These are phyloP conservation scores for Yamadazyma tumulicola DNA, from an alignment of 805 yeast genomes.

Conservation along the genomic window DNA sequence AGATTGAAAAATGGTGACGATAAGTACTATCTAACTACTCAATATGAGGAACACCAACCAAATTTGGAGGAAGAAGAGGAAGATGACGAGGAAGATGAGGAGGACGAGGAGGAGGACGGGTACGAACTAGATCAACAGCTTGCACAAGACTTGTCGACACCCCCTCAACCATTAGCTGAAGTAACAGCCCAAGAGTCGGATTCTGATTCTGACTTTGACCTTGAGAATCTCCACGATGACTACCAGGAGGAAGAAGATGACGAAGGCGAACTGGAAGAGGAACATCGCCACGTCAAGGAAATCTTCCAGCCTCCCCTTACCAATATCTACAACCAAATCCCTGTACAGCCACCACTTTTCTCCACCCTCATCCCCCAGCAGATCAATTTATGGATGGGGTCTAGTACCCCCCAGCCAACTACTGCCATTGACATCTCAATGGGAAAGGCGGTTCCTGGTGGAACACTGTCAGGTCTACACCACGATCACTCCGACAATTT, in stretches of 20 bases:
- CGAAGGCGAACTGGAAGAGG: slow-evolving; percentile 15
- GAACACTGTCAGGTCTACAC: slow-evolving; percentile 70
- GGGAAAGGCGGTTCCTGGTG: slow-evolving; percentile 49
- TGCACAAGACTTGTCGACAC: not conserved
- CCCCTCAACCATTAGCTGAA: too few species aligned
- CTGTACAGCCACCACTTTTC: slow-evolving; percentile 42
- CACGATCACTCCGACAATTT: slow-evolving; percentile 81
- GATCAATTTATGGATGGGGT: slow-evolving; percentile 72
- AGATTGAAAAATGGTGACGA: slow-evolving; percentile 39
- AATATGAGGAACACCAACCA: slow-evolving; percentile 44
- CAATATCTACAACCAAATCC: slow-evolving; percentile 22
- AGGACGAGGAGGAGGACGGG: slow-evolving; percentile 19
- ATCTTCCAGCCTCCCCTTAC: slow-evolving; percentile 64
- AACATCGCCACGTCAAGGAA: slow-evolving; percentile 38
- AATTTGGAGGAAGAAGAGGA: slow-evolving; percentile 6
- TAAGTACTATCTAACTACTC: slow-evolving; percentile 62
- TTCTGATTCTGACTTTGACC: slow-evolving; percentile 26
- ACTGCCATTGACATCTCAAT: slow-evolving; percentile 11
- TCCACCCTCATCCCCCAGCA: slow-evolving; percentile 57
- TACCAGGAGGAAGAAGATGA: slow-evolving; percentile 33
- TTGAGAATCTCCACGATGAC: slow-evolving; percentile 47
- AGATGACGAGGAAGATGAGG: slow-evolving; percentile 8
- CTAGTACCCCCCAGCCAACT: slow-evolving; percentile 10
- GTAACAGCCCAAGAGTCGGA: slow-evolving; percentile 12
- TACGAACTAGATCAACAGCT: slow-evolving; percentile 16